Conservation (phyloP, 1,139 yeast genomes). For the Nakaseomyces nivariensis region DNA sequence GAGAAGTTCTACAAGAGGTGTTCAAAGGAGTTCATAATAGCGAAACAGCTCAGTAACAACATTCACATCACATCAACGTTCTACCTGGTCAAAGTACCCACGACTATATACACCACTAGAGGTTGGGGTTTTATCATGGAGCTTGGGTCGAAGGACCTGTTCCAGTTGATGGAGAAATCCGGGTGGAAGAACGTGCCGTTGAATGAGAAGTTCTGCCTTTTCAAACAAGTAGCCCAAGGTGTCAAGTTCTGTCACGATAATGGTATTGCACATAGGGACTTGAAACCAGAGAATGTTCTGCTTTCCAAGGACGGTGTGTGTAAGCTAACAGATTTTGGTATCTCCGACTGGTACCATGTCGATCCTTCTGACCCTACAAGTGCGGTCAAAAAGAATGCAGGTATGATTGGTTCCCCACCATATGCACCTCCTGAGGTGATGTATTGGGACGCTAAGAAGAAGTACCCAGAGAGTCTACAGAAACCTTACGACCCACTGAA, state of each 20-base stretch:
- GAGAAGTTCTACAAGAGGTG: constrained; percentile 60
- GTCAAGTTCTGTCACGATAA: constrained; percentile 65
- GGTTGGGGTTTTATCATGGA: constrained; percentile 77
- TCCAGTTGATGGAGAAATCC: constrained; percentile 43
- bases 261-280: constrained; percentile 82
- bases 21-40: constrained; percentile 51
- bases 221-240: constrained; percentile 41
- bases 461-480: constrained; percentile 16
- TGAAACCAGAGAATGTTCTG: constrained; percentile 86
- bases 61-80: constrained; percentile 50
- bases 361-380: constrained; percentile 42
- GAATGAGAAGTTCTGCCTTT: constrained; percentile 41
- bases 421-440: constrained; percentile 71
- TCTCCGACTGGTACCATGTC: constrained; percentile 53
- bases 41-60: constrained; percentile 40
- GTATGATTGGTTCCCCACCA: constrained; percentile 68
- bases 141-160: constrained; percentile 58
- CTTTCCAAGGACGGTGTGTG: constrained; percentile 48
- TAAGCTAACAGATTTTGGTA: constrained; percentile 70
- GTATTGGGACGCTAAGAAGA: constrained; percentile 33
- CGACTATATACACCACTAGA: constrained; percentile 44
- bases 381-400: constrained; percentile 35
- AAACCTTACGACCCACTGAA: constrained; percentile 53
- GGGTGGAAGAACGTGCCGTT: constrained; percentile 42
- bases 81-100: constrained; percentile 47